Evolutionary conservation across 2,329 filamentous ascomycete genomes (phyloP).

Genomic region (Blumeriella jaapii): DNA sequence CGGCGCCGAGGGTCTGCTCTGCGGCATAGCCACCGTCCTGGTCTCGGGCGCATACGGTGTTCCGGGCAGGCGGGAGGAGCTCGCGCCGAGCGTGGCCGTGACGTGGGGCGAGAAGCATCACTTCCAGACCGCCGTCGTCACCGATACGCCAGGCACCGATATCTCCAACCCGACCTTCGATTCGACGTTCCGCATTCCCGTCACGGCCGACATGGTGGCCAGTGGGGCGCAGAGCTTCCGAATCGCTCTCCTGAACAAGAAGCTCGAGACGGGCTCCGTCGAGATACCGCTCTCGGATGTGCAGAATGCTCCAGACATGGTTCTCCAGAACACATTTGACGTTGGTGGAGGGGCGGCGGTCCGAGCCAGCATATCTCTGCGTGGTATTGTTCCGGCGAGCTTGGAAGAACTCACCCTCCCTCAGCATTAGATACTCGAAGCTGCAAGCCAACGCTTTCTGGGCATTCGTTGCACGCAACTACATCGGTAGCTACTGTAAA

Average conservation of each 20-base stretch:
- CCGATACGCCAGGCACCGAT: slow-evolving; percentile 9
- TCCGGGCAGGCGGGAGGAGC: slow-evolving; percentile 5
- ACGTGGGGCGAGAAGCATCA: slow-evolving; percentile 9
- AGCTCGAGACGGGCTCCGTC: slow-evolving; percentile 3
- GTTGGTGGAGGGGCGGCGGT: slow-evolving; percentile 7
- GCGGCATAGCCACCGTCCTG: slow-evolving; percentile 4
- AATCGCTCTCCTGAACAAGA: slow-evolving; percentile 9
- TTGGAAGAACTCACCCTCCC: slow-evolving; percentile 4
- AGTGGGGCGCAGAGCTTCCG: slow-evolving; percentile 6
- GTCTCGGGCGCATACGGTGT: slow-evolving; percentile 7
- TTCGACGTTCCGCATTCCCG: slow-evolving; percentile 7
- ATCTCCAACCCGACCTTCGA: slow-evolving; percentile 10
- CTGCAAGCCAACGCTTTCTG: neutral
- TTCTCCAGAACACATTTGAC: slow-evolving; percentile 6
- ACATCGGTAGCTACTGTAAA: too few species aligned
- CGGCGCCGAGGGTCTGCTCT: slow-evolving; percentile 4
- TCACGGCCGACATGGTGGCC: slow-evolving; percentile 8
- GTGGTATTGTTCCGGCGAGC: slow-evolving; percentile 3
- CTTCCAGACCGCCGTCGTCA: slow-evolving; percentile 11
- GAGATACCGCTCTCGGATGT: slow-evolving; percentile 8
- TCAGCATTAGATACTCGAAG: neutral
- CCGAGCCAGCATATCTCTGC: slow-evolving; percentile 7
- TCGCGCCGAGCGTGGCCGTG: slow-evolving; percentile 10
- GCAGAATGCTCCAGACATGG: slow-evolving; percentile 8
- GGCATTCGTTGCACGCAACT: neutral